These are phyloP conservation scores for Penicillium crustosum DNA, from an alignment of 2,329 filamentous ascomycete species.

Conservation along the genomic window DNA sequence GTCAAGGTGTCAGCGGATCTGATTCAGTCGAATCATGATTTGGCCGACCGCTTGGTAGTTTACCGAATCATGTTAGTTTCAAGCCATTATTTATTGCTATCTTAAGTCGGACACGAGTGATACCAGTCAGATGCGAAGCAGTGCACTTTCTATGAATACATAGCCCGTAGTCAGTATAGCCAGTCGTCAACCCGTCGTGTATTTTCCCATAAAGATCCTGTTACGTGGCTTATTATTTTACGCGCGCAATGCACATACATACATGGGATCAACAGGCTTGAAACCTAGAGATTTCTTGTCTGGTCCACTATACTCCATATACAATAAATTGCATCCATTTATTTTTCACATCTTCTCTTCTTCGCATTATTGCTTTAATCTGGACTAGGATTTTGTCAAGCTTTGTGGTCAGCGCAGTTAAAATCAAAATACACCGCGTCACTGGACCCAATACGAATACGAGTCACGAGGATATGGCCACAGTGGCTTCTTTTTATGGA, in stretches of 20 bases:
- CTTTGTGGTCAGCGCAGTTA: constrained; percentile 19
- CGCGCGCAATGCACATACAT: not conserved
- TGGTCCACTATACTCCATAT: not conserved
- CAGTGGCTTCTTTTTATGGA: constrained; percentile 16
- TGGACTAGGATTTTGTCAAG: constrained; percentile 15
- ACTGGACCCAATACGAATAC: constrained; percentile 22
- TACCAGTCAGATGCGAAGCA: not conserved
- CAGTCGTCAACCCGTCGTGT: not conserved
- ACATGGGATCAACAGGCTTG: not conserved
- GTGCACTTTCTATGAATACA: not conserved
- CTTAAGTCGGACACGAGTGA: not conserved
- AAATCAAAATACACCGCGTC: constrained; percentile 20
- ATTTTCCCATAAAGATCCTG: not conserved
- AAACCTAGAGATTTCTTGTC: not conserved
- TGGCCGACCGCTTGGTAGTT: not conserved
- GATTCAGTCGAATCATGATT: constrained; percentile 3
- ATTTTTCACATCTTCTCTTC: not conserved
- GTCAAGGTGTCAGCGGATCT: constrained; percentile 12
- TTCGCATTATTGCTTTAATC: not conserved
- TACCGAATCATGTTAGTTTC: not conserved
- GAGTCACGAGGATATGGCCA: constrained; percentile 23
- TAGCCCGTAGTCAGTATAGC: not conserved
- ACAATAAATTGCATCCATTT: not conserved
- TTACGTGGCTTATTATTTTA: constrained; percentile 6
- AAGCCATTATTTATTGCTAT: not conserved